Percentiles rank a stretch among this genome's conserved stretches.
phyloP scores from a whole-genome alignment of 2,329 filamentous ascomycete genomes.

The Phoma sp. region DNA sequence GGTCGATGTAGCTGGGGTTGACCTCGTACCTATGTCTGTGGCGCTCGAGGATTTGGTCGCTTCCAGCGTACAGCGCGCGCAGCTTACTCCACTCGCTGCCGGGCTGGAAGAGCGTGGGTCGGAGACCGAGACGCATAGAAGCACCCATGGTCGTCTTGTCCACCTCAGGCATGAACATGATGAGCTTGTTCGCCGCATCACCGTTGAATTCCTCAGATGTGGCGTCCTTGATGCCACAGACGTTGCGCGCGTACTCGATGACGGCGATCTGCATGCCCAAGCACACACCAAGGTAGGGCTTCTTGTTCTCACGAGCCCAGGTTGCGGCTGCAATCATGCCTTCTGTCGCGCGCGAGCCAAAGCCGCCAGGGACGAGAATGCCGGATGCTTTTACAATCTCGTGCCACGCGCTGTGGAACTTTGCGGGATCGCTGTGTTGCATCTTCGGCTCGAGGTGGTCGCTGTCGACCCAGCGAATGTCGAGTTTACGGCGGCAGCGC shows the following conservation, averaged over 20 bases:
- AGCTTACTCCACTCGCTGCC: conserved; percentile 80
- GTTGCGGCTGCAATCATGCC: conserved; percentile 90
- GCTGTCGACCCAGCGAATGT: conserved; percentile 84
- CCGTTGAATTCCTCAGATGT: conserved; percentile 64
- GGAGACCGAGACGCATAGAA: conserved; percentile 83
- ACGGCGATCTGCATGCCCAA: conserved; percentile 93
- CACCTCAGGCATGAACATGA: conserved; percentile 94
- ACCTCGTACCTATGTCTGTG: conserved; percentile 92
- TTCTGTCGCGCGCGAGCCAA: conserved; percentile 80
- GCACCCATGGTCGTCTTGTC: conserved; percentile 78
- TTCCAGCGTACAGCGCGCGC: conserved; percentile 72
- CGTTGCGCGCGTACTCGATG: conserved; percentile 82
- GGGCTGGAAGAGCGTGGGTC: conserved; percentile 75
- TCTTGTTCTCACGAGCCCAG: conserved; percentile 82
- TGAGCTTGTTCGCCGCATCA: conserved; percentile 69
- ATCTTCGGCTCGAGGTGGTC: conserved; percentile 77
- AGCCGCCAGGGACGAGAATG: conserved; percentile 76
- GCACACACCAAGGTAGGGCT: conserved; percentile 88
- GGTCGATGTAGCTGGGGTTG: conserved; percentile 77
- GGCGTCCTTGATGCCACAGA: conserved; percentile 68
- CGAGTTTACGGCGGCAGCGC: conserved; percentile 79
- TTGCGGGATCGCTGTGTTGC: conserved; percentile 67
- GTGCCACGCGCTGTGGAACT: conserved; percentile 88
- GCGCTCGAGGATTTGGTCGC: conserved; percentile 65
- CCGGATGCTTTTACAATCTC: conserved; percentile 73